Conservation (phyloP, 2,329 filamentous ascomycete species). For the Penicillium psychrosexuale region DNA sequence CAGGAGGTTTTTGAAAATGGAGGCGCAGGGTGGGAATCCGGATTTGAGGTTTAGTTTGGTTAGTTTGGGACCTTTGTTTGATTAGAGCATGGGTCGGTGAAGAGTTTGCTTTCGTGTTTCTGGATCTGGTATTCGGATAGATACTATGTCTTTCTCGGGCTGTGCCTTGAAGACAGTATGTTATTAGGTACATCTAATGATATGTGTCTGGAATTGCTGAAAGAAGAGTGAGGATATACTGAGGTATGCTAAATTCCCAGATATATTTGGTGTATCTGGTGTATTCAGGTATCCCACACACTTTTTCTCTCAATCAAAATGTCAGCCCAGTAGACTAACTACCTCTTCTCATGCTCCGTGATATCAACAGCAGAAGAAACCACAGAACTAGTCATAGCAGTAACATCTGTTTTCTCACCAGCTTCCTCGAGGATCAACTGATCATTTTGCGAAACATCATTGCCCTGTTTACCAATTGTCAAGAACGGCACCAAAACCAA, state of each 20-base stretch:
- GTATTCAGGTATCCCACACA: not conserved
- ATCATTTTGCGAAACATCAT: not conserved
- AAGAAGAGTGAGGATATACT: not conserved
- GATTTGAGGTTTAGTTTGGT: constrained; percentile 62
- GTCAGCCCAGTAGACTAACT: not conserved
- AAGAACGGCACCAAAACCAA: constrained; percentile 31
- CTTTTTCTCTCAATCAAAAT: not conserved
- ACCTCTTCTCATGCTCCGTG: not conserved
- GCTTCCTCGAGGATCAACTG: not conserved
- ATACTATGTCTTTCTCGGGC: not conserved
- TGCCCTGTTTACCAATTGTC: constrained; percentile 30
- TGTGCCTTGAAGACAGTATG: not conserved
- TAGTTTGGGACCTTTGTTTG: constrained; percentile 56
- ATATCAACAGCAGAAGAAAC: not conserved
- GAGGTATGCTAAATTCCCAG: not conserved
- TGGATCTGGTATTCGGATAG: constrained; percentile 2
- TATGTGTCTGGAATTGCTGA: not conserved
- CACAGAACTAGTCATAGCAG: not conserved
- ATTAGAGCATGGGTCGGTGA: constrained; percentile 30
- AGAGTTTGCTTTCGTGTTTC: not conserved
- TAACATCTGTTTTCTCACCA: constrained; percentile 1
- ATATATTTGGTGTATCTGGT: not conserved
- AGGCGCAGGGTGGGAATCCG: constrained; percentile 54
- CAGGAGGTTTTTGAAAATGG: constrained; percentile 57
- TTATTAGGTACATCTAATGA: not conserved